Base-by-base conservation (phyloP, 768 basidiomycete genomes). In the Auricularia auricula-judae region DNA sequence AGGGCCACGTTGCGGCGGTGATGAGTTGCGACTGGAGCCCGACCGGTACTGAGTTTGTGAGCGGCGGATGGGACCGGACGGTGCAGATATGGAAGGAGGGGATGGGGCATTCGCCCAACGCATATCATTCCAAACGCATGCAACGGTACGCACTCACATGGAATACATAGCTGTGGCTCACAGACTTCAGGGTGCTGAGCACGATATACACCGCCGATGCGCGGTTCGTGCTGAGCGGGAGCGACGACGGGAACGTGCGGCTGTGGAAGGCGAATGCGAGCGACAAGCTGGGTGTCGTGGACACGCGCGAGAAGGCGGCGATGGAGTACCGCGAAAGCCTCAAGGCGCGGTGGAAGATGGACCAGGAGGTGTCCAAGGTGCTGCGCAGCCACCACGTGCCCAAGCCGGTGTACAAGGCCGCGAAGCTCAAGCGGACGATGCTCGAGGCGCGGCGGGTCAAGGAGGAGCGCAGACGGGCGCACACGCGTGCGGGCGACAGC, bases 81-180 rank as follows among this genome's bases (percentile, higher is more conserved):
- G 81, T 98, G 56, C 80, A 95, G 65, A 84, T 98, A 74, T 99
- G 96, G 96, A 86, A 87, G 68, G 86, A 92, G 69, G 91, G 89
- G 34, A 84, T 81, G 51, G 94, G 95, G 0, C 84, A 84, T 36
- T 81, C 82, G 5, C 84, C 89, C 16, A 96, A 98, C 73, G 88
- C 94, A 5, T 99, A 98, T 72, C 96, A 98, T 74, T 96, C 94
- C 16, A 98, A 98, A 77, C 90, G 97, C 56, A 99, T 99, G 97
- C 97, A 98, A 75, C 84, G 94, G 91, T 92, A 62, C 44, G 78
- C 71, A 23, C 34, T 60, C 12, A 29, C 14, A 39, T 12, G 62
- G 1, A 12, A 62, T 8, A 29, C 59, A 5, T 51, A 14, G 33
- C 33, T 29, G 66, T 7, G 23, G 43, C 47, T 10, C 8, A 42